Base-by-base conservation (phyloP, 192 early-diverging fungal species). In the Podila verticillata region DNA sequence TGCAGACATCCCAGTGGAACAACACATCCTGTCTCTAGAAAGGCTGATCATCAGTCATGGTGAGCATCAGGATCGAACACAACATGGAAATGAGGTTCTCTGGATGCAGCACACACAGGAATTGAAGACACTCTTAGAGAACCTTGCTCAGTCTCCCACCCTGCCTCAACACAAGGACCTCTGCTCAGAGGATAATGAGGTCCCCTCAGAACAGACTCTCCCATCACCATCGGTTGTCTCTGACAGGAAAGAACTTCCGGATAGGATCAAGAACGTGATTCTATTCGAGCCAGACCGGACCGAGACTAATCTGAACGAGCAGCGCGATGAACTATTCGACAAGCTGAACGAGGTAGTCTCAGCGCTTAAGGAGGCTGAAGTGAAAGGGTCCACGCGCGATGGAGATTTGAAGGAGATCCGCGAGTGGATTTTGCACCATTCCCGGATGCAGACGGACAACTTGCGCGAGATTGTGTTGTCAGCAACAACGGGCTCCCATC, bases 361-460 rank as follows among this genome's bases (percentile, higher is more conserved):
- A 4, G 56, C 68, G 1, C 66, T 79, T 8, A 68, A 71, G 34
- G 68, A 79, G 13, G 57, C 64, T 4, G 68, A 71, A 7, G 64
- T 64, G 5, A 30, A 57, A 17, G 19, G 54, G 1, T 48, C 51
- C 7, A 61, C 57, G 0, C 32, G 64, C 13, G 63, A 71, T 26
- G 26, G 47, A 4, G 57, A 62, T 2, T 32, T 79, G 13, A 61
- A 66, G 19, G 75, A 79, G 63, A 47, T 79, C 57, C 68, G 75
- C 3, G 75, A 79, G 24, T 79, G 75, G 75, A 79, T 79, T 28
- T 64, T 71, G 2, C 65, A 44, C 8, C 75, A 79, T 57, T 66
- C 75, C 12, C 70, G 59, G 56, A 63, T 65, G 63, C 75, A 79
- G 51, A 79, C 75, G 6, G 75, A 79, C 49, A 70, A 70, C 24